Evolutionary conservation across 176 grass and related monocot genomes (phyloP).

Genomic region (Panicum miliaceum): DNA sequence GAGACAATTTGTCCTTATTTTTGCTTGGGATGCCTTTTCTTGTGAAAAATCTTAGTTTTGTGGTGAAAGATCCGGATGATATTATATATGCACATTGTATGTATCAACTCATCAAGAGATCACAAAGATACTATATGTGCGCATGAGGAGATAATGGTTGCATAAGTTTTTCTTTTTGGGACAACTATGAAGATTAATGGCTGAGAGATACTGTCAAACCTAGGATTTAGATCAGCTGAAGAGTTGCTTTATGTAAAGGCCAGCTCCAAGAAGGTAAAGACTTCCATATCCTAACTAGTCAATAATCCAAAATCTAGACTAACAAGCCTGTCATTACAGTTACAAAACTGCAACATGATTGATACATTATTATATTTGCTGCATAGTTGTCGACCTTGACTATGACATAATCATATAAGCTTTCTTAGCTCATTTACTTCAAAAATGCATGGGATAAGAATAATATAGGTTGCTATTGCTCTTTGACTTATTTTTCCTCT

Average conservation of each 20-base stretch:
- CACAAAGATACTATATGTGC: neutral
- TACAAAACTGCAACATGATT: neutral
- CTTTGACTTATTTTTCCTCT: neutral
- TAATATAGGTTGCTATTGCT: neutral
- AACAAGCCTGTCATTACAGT: neutral
- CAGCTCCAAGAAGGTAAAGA: neutral
- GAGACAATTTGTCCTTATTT: constrained; percentile 1
- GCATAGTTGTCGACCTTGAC: neutral
- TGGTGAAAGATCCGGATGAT: neutral
- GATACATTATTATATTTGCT: neutral
- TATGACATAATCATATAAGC: neutral
- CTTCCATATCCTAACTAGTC: neutral
- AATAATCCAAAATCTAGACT: neutral
- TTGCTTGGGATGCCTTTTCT: neutral
- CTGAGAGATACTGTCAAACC: neutral
- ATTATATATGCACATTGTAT: neutral
- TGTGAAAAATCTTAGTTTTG: neutral
- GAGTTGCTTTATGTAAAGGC: neutral
- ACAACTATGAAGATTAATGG: neutral
- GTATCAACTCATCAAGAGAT: neutral
- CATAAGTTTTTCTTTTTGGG: neutral
- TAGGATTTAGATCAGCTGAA: neutral
- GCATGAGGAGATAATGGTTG: too few species aligned
- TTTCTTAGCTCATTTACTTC: neutral
- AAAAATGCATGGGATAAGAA: neutral